A percentile compares a stretch with the other conserved stretches of the same genome.
phyloP scores from a whole-genome alignment of 202 grass and related monocot genomes.

The Eragrostis tef region DNA sequence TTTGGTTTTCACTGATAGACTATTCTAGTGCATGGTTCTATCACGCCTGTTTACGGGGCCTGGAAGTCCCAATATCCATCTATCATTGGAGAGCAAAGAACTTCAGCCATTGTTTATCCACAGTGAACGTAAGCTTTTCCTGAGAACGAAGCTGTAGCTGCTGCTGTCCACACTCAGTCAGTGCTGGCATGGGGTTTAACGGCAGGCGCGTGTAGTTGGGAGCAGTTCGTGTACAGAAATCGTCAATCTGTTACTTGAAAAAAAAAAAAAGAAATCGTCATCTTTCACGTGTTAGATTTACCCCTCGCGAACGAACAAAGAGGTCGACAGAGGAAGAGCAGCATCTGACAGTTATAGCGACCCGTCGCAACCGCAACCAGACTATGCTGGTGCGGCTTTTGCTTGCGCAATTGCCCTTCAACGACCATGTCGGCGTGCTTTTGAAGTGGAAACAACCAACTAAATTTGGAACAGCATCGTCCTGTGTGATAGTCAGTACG shows the following conservation, averaged over 20 bases:
- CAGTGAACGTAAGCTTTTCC: not conserved
- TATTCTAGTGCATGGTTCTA: too few species aligned
- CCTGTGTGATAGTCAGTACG: not conserved
- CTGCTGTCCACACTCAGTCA: not conserved
- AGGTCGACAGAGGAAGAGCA: slow-evolving; percentile 6
- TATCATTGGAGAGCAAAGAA: too few species aligned
- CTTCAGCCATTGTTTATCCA: not conserved
- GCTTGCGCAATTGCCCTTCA: not conserved
- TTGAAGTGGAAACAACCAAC: not conserved
- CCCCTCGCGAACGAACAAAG: not conserved
- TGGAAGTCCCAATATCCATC: too few species aligned
- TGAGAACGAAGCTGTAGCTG: not conserved
- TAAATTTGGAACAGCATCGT: too few species aligned
- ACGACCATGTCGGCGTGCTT: not conserved
- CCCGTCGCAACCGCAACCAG: slow-evolving; percentile 27
- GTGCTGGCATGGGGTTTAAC: not conserved
- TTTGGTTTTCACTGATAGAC: too few species aligned
- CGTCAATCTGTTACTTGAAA: too few species aligned
- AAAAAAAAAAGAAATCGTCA: too few species aligned
- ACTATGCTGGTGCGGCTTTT: too few species aligned
- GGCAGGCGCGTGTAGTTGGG: not conserved
- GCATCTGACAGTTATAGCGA: slow-evolving; percentile 1
- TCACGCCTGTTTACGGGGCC: too few species aligned
- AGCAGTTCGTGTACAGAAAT: too few species aligned
- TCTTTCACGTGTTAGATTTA: too few species aligned